A percentile compares a stretch with the other conserved stretches of the same genome.
Conservation (phyloP, 73 alveolate species). For the Breviolum minutum region DNA sequence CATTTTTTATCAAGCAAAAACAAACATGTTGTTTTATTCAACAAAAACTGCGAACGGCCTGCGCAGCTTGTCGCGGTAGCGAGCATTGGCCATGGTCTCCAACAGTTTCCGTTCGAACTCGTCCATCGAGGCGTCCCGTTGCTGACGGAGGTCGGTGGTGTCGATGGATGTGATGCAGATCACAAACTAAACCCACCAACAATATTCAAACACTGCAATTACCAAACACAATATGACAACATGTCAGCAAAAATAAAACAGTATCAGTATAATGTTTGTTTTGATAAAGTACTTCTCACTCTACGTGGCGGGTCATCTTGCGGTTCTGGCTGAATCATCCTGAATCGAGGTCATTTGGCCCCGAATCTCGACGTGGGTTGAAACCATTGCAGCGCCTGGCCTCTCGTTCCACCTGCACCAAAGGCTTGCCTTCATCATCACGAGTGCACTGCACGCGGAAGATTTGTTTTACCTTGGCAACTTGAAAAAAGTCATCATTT, state of each 20-base stretch:
- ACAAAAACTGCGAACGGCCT: not conserved
- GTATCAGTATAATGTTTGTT: too few species aligned
- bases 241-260: too few species aligned
- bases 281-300: too few species aligned
- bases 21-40: not conserved
- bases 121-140: slow-evolving; percentile 92
- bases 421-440: slow-evolving; percentile 52
- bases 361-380: too few species aligned
- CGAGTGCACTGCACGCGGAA: slow-evolving; percentile 67
- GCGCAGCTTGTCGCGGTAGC: slow-evolving; percentile 85
- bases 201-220: too few species aligned
- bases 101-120: slow-evolving; percentile 87
- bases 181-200: too few species aligned
- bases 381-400: not conserved
- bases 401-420: slow-evolving; percentile 66
- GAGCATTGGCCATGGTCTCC: slow-evolving; percentile 89
- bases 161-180: too few species aligned
- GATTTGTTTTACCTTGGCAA: slow-evolving; percentile 60
- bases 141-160: slow-evolving; percentile 9
- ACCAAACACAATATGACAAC: too few species aligned
- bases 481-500: not conserved
- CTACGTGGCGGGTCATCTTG: too few species aligned
- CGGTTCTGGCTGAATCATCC: too few species aligned
- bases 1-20: not conserved
- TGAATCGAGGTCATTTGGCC: too few species aligned